phyloP scores from a whole-genome alignment of 169 alveolate genomes.

The Babesia ovata region DNA sequence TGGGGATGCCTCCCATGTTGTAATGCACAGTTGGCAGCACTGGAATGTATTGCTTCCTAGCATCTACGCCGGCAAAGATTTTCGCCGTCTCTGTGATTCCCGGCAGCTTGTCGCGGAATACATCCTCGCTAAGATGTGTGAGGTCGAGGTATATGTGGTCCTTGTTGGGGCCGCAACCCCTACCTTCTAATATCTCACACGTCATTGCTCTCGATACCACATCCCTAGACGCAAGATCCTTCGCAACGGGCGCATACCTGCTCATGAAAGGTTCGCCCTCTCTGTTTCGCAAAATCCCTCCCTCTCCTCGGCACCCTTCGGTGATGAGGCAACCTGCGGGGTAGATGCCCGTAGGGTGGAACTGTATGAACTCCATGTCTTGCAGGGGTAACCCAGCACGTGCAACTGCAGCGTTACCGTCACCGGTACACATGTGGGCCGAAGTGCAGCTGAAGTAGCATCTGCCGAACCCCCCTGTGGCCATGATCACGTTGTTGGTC shows the following conservation, averaged over 20 bases:
- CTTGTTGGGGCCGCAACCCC: slow-evolving; percentile 94
- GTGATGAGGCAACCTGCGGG: slow-evolving; percentile 97
- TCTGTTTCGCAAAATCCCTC: slow-evolving; percentile 96
- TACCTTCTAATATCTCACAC: slow-evolving; percentile 93
- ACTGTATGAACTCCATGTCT: slow-evolving; percentile 96
- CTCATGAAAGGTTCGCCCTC: slow-evolving; percentile 96
- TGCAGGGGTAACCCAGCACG: slow-evolving; percentile 94
- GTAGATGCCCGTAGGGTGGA: slow-evolving; percentile 97
- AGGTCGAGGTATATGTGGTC: slow-evolving; percentile 93
- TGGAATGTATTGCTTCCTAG: slow-evolving; percentile 93
- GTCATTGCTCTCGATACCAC: slow-evolving; percentile 97
- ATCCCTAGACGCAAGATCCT: slow-evolving; percentile 97
- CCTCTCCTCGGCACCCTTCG: slow-evolving; percentile 99
- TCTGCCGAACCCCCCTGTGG: slow-evolving; percentile 98
- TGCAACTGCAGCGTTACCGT: slow-evolving; percentile 90
- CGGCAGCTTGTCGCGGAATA: slow-evolving; percentile 92
- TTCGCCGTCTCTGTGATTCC: slow-evolving; percentile 97
- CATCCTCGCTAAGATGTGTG: slow-evolving; percentile 92
- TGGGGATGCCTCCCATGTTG: slow-evolving; percentile 99
- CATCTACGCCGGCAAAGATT: slow-evolving; percentile 96
- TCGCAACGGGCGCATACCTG: slow-evolving; percentile 94
- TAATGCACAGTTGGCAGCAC: slow-evolving; percentile 98
- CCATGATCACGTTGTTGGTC: slow-evolving; percentile 91
- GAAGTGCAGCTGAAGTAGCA: slow-evolving; percentile 96
- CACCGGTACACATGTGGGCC: slow-evolving; percentile 99